Evolutionary conservation across 176 grass and related monocot species (phyloP).

Genomic region (Stipa capillata): DNA sequence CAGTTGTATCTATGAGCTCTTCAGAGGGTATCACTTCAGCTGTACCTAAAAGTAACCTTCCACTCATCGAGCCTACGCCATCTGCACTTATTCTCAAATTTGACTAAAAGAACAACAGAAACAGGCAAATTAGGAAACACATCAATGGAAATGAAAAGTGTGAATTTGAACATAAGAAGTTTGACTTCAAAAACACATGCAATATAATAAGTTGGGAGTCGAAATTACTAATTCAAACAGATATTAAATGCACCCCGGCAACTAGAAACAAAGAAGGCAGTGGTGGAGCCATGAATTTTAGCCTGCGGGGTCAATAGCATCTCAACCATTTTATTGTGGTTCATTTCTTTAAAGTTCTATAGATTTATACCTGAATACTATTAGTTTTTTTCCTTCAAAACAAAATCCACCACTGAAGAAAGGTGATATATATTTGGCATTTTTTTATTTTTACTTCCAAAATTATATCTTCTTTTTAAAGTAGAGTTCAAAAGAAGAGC

Average conservation of each 20-base stretch:
- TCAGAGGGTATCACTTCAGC: constrained; percentile 67
- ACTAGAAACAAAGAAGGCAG: neutral
- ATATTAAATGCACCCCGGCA: neutral
- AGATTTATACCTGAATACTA: too few relatives aligned
- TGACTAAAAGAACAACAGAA: constrained; percentile 49
- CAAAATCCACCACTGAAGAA: too few relatives aligned
- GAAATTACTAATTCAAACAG: neutral
- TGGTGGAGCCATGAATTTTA: neutral
- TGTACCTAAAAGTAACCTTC: constrained; percentile 72
- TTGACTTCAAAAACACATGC: neutral
- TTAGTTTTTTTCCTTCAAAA: too few relatives aligned
- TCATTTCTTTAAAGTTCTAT: too few relatives aligned
- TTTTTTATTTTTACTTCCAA: neutral
- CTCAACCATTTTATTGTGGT: too few relatives aligned
- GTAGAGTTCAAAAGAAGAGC: neutral
- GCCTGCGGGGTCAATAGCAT: too few relatives aligned
- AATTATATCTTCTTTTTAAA: neutral
- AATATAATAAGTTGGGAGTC: neutral
- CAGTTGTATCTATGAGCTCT: constrained; percentile 84
- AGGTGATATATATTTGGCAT: neutral
- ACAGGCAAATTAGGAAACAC: neutral
- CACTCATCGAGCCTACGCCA: constrained; percentile 72
- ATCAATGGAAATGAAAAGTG: neutral
- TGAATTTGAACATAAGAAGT: neutral
- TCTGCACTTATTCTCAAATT: constrained; percentile 72